Evolutionary conservation across 495 filamentous ascomycete species (phyloP).

Genomic region (Schizothecium vesticola): DNA sequence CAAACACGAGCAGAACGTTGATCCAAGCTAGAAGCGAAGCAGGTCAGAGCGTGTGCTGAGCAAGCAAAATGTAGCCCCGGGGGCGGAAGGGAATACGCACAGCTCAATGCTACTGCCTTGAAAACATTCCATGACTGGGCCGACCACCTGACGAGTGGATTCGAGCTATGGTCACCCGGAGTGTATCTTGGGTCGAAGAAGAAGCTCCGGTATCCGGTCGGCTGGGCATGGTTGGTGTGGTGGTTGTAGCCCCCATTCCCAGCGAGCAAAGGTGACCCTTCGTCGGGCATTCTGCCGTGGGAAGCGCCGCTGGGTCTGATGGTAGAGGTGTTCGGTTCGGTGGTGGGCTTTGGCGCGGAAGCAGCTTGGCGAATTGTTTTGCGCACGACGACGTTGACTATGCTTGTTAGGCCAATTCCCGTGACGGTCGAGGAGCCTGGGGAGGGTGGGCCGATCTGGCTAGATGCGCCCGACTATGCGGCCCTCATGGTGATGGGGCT

Average conservation of each 20-base stretch:
- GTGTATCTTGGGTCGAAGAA: conserved; percentile 41
- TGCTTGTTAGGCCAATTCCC: conserved; percentile 1
- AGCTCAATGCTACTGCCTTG: conserved; percentile 51
- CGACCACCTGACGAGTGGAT: conserved; percentile 54
- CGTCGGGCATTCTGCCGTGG: conserved; percentile 1
- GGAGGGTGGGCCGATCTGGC: not conserved
- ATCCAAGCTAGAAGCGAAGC: conserved; percentile 54
- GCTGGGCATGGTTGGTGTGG: conserved; percentile 4
- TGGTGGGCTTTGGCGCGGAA: not conserved
- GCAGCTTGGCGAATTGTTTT: conserved; percentile 8
- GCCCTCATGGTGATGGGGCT: conserved; percentile 1
- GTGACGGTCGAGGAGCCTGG: not conserved
- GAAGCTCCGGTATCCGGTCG: conserved; percentile 29
- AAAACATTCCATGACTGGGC: conserved; percentile 45
- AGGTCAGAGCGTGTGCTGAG: conserved; percentile 10
- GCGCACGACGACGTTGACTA: conserved; percentile 9
- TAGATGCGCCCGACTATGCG: conserved; percentile 7
- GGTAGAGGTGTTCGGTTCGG: not conserved
- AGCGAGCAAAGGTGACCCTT: conserved; percentile 10
- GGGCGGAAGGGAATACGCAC: conserved; percentile 31
- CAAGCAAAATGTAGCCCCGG: not conserved
- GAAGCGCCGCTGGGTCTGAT: conserved; percentile 2
- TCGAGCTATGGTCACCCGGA: conserved; percentile 43
- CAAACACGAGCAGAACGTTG: conserved; percentile 83
- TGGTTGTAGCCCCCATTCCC: conserved; percentile 2